Percentiles rank a stretch among this genome's conserved stretches.
Conservation (phyloP, 441 rosid species). For the Croton laevigatus region DNA sequence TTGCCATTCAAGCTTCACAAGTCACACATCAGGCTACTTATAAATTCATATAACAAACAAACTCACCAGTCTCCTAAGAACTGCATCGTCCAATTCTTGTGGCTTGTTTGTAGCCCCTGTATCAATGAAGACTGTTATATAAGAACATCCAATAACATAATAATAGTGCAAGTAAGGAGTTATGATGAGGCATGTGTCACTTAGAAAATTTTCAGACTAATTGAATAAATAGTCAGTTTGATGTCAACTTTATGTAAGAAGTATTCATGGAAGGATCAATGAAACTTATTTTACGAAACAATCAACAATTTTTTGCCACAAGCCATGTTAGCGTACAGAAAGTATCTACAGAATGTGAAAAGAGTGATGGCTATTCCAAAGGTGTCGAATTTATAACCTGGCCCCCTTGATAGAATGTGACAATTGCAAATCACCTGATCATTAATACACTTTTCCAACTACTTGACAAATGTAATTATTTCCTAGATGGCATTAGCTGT, state of each 20-base stretch:
- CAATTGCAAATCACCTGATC: background rate
- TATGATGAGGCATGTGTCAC: background rate
- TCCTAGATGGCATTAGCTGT: background rate
- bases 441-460: background rate
- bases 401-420: conserved; percentile 1
- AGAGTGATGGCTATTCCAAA: background rate
- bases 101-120: conserved; percentile 98
- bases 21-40: background rate
- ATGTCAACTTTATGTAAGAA: background rate
- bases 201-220: background rate
- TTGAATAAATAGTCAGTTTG: background rate
- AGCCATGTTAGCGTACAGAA: background rate
- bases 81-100: conserved; percentile 95
- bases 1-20: background rate
- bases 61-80: conserved; percentile 86
- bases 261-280: background rate
- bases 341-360: background rate
- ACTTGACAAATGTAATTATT: background rate
- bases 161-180: background rate
- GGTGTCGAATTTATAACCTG: background rate
- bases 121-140: conserved; percentile 10
- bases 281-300: background rate
- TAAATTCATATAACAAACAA: conserved; percentile 16
- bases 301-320: background rate
- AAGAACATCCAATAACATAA: background rate